A percentile compares a stretch with the other conserved stretches of the same genome.
Evolutionary conservation across 2,329 filamentous ascomycete genomes (phyloP).

Genomic region (Davidsoniella virescens): DNA sequence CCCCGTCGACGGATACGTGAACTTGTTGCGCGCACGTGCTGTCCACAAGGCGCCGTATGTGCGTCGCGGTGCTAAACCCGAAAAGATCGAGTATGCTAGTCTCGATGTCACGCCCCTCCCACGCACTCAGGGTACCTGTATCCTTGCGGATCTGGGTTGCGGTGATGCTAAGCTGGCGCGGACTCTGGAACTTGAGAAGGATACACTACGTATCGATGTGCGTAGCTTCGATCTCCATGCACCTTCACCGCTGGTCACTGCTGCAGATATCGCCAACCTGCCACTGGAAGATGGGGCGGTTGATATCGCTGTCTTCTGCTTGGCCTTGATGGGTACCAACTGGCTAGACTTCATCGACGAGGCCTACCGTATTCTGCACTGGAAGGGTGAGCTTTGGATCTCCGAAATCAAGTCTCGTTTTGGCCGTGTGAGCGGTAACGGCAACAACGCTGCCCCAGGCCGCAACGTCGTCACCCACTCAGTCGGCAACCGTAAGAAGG

Average conservation of each 20-base stretch:
- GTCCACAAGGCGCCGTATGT: slow-evolving; percentile 16
- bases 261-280: slow-evolving; percentile 74
- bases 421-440: slow-evolving; percentile 26
- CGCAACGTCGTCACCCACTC: slow-evolving; percentile 44
- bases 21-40: slow-evolving; percentile 51
- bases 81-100: slow-evolving; percentile 16
- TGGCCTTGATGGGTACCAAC: slow-evolving; percentile 97
- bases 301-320: slow-evolving; percentile 85
- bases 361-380: slow-evolving; percentile 76
- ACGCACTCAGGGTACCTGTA: slow-evolving; percentile 54
- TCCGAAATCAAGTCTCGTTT: slow-evolving; percentile 95
- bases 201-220: slow-evolving; percentile 56
- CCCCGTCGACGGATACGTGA: slow-evolving; percentile 76
- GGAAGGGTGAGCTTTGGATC: slow-evolving; percentile 93
- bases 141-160: slow-evolving; percentile 82
- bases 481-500: slow-evolving; percentile 51
- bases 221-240: slow-evolving; percentile 78
- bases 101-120: slow-evolving; percentile 39
- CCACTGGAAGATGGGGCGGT: slow-evolving; percentile 59
- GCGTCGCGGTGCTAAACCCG: slow-evolving; percentile 15
- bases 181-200: slow-evolving; percentile 44
- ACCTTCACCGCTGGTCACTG: slow-evolving; percentile 59
- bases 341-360: slow-evolving; percentile 96
- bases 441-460: slow-evolving; percentile 10
- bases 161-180: slow-evolving; percentile 74